These are phyloP conservation scores for Trichoderma sp. DNA, from an alignment of 2,329 filamentous ascomycete species.

Conservation along the genomic window DNA sequence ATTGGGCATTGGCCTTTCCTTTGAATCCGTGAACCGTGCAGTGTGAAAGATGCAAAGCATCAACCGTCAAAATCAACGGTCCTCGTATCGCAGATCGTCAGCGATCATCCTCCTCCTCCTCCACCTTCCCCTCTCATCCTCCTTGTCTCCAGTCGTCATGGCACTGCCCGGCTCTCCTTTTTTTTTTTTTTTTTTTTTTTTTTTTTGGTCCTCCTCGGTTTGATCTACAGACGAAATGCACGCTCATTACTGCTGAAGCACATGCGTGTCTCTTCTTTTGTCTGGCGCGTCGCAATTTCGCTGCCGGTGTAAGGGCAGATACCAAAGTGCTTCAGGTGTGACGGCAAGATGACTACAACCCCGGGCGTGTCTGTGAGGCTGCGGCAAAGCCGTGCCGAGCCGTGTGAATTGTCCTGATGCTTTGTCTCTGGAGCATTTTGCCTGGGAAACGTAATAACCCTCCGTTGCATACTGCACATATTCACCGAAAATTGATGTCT, in stretches of 20 bases:
- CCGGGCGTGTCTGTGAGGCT: not conserved
- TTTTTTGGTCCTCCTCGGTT: too few species aligned
- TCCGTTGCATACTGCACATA: not conserved
- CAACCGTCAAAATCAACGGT: not conserved
- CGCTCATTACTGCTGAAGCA: not conserved
- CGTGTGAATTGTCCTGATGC: too few species aligned
- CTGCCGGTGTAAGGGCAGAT: not conserved
- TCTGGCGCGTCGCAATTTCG: not conserved
- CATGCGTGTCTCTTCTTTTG: not conserved
- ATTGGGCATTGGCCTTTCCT: not conserved
- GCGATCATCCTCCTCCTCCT: not conserved
- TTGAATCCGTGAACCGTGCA: not conserved
- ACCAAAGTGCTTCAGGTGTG: slow-evolving; percentile 7
- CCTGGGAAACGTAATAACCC: too few species aligned
- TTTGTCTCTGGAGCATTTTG: too few species aligned
- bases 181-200: too few species aligned
- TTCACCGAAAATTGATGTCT: not conserved
- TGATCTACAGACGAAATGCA: not conserved
- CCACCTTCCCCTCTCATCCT: not conserved
- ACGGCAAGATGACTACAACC: not conserved
- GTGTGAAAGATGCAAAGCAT: not conserved
- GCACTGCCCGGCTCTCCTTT: not conserved
- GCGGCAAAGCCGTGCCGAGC: not conserved
- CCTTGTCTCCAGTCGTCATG: not conserved
- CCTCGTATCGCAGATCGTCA: not conserved